These are phyloP conservation scores for Quercus dentata DNA, from an alignment of 306 rosid species.

Conservation along the genomic window DNA sequence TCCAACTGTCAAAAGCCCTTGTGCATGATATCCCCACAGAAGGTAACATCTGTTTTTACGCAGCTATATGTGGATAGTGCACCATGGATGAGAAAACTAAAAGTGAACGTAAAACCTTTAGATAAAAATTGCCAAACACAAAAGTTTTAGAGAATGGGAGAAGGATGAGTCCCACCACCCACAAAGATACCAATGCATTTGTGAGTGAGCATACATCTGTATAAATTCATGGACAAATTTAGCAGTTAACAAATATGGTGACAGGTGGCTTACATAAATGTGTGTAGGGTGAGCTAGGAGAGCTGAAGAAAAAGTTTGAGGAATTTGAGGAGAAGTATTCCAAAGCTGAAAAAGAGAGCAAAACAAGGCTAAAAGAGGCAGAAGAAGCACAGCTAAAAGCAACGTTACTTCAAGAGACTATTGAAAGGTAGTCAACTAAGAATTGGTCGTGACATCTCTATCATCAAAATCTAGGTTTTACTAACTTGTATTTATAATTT, in stretches of 20 bases:
- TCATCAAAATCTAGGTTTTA: slow-evolving; percentile 24
- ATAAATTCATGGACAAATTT: background rate
- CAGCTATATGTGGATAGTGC: background rate
- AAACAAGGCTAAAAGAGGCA: slow-evolving; percentile 62
- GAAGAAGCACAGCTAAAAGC: slow-evolving; percentile 70
- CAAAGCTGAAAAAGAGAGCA: slow-evolving; percentile 44
- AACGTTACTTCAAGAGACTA: slow-evolving; percentile 65
- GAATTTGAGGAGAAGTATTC: slow-evolving; percentile 54
- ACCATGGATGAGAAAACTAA: background rate
- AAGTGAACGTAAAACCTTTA: background rate
- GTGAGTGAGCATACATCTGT: background rate
- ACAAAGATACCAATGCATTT: background rate
- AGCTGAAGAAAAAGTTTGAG: slow-evolving; percentile 54
- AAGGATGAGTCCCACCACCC: too few relatives aligned
- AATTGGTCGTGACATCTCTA: slow-evolving; percentile 15
- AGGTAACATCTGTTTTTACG: background rate
- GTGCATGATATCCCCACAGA: background rate
- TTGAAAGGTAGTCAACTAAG: slow-evolving; percentile 55
- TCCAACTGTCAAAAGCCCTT: background rate
- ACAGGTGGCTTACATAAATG: slow-evolving; percentile 5
- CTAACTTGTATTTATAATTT: slow-evolving; percentile 20
- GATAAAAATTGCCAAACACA: background rate
- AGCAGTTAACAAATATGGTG: background rate
- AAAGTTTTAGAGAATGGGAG: background rate
- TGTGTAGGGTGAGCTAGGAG: slow-evolving; percentile 56